phyloP scores from a whole-genome alignment of 805 yeast genomes.

The Hanseniaspora valbyensis region DNA sequence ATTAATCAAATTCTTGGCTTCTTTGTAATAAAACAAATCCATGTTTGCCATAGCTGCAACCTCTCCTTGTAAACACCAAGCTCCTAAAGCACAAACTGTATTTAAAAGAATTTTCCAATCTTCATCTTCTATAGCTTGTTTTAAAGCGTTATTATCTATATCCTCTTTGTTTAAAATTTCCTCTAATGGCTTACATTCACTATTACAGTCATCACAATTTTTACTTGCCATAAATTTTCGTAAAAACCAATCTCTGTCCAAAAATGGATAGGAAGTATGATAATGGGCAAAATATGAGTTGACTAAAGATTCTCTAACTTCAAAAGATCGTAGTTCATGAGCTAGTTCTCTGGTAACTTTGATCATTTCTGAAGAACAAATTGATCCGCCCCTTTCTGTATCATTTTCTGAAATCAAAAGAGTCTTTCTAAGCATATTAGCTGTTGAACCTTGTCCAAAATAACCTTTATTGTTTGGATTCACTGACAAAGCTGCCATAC shows the following conservation, averaged over 20 bases:
- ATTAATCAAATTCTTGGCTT: constrained; percentile 38
- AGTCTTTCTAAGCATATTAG: constrained; percentile 37
- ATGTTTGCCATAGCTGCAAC: constrained; percentile 30
- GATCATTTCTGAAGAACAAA: constrained; percentile 14
- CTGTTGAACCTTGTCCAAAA: constrained; percentile 54
- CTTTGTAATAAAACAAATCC: constrained; percentile 46
- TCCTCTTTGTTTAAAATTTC: constrained; percentile 30
- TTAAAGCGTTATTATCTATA: constrained; percentile 29
- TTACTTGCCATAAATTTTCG: constrained; percentile 25
- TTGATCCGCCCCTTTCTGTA: constrained; percentile 19
- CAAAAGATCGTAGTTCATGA: constrained; percentile 14
- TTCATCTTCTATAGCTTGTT: constrained; percentile 28
- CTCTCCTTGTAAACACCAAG: constrained; percentile 55
- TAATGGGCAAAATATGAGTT: constrained; percentile 47
- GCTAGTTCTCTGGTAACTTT: constrained; percentile 9
- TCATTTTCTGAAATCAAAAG: constrained; percentile 22
- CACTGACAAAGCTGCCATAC: constrained; percentile 52
- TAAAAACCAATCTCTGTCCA: constrained; percentile 45
- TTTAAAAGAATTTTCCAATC: constrained; percentile 45
- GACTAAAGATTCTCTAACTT: constrained; percentile 31
- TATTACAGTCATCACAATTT: background rate
- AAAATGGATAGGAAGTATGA: constrained; percentile 52
- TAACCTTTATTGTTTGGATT: constrained; percentile 48
- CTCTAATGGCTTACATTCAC: background rate
- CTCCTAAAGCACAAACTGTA: constrained; percentile 54